A percentile compares a stretch with the other conserved stretches of the same genome.
Evolutionary conservation across 495 filamentous ascomycete genomes (phyloP).

Genomic region (Penicillium lividum): DNA sequence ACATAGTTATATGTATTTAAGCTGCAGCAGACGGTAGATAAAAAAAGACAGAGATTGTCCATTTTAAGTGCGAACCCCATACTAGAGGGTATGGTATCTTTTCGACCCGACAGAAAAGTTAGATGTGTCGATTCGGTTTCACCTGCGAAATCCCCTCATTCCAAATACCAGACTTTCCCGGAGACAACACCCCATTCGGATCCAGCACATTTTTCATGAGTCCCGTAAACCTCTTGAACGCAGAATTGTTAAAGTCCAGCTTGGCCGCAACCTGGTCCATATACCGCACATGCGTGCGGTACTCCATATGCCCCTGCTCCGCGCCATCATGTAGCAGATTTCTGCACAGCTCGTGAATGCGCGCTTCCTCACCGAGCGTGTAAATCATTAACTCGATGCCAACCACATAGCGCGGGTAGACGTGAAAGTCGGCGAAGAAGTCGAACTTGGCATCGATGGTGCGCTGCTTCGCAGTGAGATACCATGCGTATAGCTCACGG

Average conservation of each 20-base stretch:
- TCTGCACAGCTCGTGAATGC: neutral
- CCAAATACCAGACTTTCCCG: slow-evolving; percentile 13
- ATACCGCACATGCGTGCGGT: slow-evolving; percentile 15
- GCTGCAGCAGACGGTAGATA: too few relatives aligned
- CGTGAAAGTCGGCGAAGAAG: slow-evolving; percentile 16
- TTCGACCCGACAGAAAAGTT: too few relatives aligned
- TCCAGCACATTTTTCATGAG: slow-evolving; percentile 10
- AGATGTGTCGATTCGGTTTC: too few relatives aligned
- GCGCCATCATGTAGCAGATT: neutral
- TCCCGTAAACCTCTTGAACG: neutral
- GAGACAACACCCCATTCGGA: slow-evolving; percentile 8
- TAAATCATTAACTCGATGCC: slow-evolving; percentile 13
- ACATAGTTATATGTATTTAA: too few relatives aligned
- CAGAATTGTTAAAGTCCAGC: slow-evolving; percentile 7
- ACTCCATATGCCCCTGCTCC: slow-evolving; percentile 10
- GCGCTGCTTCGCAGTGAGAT: neutral
- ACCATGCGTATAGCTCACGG: neutral
- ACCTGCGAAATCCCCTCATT: neutral
- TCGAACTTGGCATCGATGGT: slow-evolving; percentile 8
- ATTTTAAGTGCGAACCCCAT: too few relatives aligned
- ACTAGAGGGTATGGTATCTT: too few relatives aligned
- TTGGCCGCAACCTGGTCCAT: slow-evolving; percentile 15
- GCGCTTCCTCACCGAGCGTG: neutral
- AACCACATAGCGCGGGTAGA: slow-evolving; percentile 11
- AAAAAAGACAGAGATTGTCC: too few relatives aligned